Evolutionary conservation across 148 eudicot species (phyloP), one percentile per base, ranked within the genome.

Genomic region (Heliosperma pusillum): DNA sequence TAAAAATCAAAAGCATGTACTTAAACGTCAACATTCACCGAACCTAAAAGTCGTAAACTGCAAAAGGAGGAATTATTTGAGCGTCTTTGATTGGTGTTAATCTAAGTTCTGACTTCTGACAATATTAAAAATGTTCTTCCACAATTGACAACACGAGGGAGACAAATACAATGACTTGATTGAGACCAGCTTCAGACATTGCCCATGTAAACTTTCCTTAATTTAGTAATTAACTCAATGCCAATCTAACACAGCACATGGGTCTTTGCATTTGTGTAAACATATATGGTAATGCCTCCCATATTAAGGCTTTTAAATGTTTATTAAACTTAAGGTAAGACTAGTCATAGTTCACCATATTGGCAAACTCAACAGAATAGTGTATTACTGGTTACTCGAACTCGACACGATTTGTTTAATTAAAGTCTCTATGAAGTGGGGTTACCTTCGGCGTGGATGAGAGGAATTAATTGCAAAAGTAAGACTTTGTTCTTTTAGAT

Each of bases 101-200:
- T 60, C 33, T 61, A 56, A 73, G 57, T 60, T 21, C 17, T 40
- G 58, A 44, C 68, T 61, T 21, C 17, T 40, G 58, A 44, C 68
- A 44, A 44, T 2, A 19, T n/a, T 10, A 12, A 59, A 58, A 72
- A 36, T 59, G 75, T 58, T 36, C 65, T 12, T 59, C 20, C 15
- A 44, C 33, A 44, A 61, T 72, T 53, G 36, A 68, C 22, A 57
- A 66, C 63, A 36, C 10, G 57, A 57, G 5, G 58, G 66, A 44
- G 73, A 58, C 78, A 68, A 57, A 44, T 67, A 58, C 78, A 68
- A 57, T 72, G 68, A 67, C 55, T 76, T 65, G 78, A 67, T n/a
- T 70, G 78, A 67, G 78, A 76, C 78, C 72, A 76, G 42, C 66
- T 71, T 68, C 58, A 42, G 78, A 76, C 78, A 76, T 57, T 69